Base-by-base conservation (phyloP, 2,329 filamentous ascomycete genomes). In the Fusarium pseudoanthophilum region DNA sequence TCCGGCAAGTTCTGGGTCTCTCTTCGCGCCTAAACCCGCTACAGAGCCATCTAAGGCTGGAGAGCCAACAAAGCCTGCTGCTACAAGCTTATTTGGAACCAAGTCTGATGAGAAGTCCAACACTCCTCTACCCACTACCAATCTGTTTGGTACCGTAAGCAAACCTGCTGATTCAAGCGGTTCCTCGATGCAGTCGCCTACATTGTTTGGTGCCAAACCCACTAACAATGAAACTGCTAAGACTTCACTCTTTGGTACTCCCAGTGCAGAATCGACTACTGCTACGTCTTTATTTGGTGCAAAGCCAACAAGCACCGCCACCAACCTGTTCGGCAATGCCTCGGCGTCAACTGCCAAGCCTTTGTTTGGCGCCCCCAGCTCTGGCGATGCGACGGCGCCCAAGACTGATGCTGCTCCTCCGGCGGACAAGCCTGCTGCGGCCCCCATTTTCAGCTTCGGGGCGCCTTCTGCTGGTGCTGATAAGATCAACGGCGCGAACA, bases 91-190 rank as follows among this genome's bases (percentile, higher is more conserved):
- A 28, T 86, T 86, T 67, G 84, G 83, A 21, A 71, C 72, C 30
- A 82, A 83, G 64, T 70, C 79, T 16, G 73, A 78, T 30, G 79
- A 81, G 21, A 75, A 82, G 43, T 49, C 79, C 78, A 52, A 48
- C 70, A 49, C 74, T 37, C 48, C 68, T 7, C 49, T 75, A 20
- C 34, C 82, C 7, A 76, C 78, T 36, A 39, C 52, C 28, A 83
- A 77, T 18, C 60, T 85, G n/a, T 86, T 86, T 71, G 84, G 83
- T 26, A 69, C 72, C 55, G 73, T 76, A 14, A 78, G 74, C 42
- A 83, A 83, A 63, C 75, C 80, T 32, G 72, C 77, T 20, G 80
- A 82, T 32, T 59, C 79, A 77, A 51, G 63, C 71, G 34, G 69
- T 63, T 62, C 79, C 36, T 73, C 75, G 11, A 75, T 77, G 62